Conservation (phyloP, 176 grass and related monocot genomes). For the Hordeum marinum region DNA sequence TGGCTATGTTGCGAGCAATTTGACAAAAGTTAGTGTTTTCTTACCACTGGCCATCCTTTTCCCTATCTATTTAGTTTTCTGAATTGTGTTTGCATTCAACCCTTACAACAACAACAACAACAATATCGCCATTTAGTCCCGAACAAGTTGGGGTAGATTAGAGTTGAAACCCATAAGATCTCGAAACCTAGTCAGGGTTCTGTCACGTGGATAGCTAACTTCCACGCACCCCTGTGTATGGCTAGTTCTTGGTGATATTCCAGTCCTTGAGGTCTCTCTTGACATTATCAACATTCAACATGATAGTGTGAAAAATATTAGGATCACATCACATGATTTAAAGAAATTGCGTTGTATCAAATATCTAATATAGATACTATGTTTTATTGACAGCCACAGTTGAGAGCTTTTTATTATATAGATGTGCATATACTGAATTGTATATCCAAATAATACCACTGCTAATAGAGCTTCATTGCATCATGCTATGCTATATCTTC, state of each 20-base stretch:
- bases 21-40: slow-evolving; percentile 59
- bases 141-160: no score
- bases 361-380: not conserved
- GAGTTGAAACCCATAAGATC: no score
- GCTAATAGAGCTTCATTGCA: slow-evolving; percentile 16
- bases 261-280: no score
- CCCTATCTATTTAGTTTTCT: not conserved
- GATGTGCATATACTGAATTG: slow-evolving; percentile 1
- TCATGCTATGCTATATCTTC: not conserved
- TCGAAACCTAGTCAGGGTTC: no score
- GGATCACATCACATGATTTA: not conserved
- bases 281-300: not conserved
- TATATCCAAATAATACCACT: not conserved
- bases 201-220: no score
- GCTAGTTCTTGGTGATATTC: no score
- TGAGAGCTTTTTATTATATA: not conserved
- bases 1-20: slow-evolving; percentile 64
- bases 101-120: no score
- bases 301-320: not conserved
- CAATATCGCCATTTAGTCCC: no score
- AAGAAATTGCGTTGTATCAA: not conserved
- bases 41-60: not conserved
- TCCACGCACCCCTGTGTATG: no score
- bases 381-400: not conserved
- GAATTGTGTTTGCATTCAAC: not conserved